Evolutionary conservation across 2,329 filamentous ascomycete genomes (phyloP), one percentile per base, ranked within the genome.

Genomic region (Botrytis porri): DNA sequence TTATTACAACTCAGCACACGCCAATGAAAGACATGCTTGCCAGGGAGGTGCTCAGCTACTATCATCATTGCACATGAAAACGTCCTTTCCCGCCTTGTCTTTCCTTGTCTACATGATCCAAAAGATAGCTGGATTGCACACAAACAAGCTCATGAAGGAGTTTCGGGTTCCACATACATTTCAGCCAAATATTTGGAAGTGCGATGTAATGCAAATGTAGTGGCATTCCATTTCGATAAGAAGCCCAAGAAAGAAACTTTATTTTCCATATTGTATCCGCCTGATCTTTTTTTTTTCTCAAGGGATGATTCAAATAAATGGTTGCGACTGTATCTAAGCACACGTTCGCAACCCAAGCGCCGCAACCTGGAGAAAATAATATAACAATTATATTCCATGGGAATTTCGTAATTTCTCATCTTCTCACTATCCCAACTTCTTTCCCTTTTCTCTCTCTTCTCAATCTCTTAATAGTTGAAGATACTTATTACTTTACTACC

Each of bases 61-160:
- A 16, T 9, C 62, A 67, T 67, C 65, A 67, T 67, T 57, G 48
- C 48, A 57, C 48, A 67, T 67, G 48, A 67, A 57, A 67, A 32
- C 48, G 35, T 54, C 45, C 18, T 66, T 18, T 51, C 48, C 48
- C 45, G 45, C n/a, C 48, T 51, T 57, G 65, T 54, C 25, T 57
- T 67, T 67, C 65, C 65, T 67, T 67, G 64, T 67, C 64, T 57
- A 14, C 25, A 51, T 37, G 29, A 37, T n/a, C 63, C 63, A n/a
- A 25, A 65, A 51, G 63, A 37, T 51, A 20, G 41, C 35, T 64
- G 25, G 14, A 64, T 43, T 14, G 39, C 32, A 45, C 32, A 45
- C 32, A 45, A 48, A 48, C 45, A 48, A 22, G 62, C 62, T 25
- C 43, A 35, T 35, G 18, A 45, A 29, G 7, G 3, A 22, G 43